Percentiles rank a stretch among this genome's conserved stretches.
Conservation (phyloP, 305 asterid genomes). For the Fraxinus sp. region DNA sequence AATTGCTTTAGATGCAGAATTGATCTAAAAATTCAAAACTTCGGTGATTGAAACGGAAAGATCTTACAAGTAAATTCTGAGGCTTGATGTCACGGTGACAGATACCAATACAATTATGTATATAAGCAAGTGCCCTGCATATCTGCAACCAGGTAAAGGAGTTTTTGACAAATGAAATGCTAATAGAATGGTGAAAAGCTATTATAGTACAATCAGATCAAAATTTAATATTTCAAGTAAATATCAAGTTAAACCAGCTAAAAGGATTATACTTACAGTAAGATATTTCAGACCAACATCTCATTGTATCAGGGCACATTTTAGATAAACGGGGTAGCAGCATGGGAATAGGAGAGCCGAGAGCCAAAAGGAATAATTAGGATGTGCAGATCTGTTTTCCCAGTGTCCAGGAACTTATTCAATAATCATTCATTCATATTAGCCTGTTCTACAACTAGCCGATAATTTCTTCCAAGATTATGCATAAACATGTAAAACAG, state of each 20-base stretch:
- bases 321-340: background rate
- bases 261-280: background rate
- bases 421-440: slow-evolving; percentile 15
- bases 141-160: slow-evolving; percentile 56
- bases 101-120: slow-evolving; percentile 87
- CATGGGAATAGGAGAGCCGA: background rate
- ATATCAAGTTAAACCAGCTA: background rate
- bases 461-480: slow-evolving; percentile 13
- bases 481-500: background rate
- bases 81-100: slow-evolving; percentile 99
- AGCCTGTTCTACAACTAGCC: background rate
- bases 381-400: background rate
- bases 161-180: slow-evolving; percentile 7
- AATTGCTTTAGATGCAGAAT: slow-evolving; percentile 4
- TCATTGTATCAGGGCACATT: background rate
- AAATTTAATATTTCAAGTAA: background rate
- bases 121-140: slow-evolving; percentile 94
- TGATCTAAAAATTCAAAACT: slow-evolving; percentile 1
- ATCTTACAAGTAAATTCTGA: slow-evolving; percentile 90
- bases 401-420: background rate
- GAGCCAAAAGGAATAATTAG: slow-evolving; percentile 1
- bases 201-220: slow-evolving; percentile 3
- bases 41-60: slow-evolving; percentile 18
- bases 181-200: slow-evolving; percentile 6
- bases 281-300: slow-evolving; percentile 1